Conservation (phyloP, 768 basidiomycete genomes). For the Hemileccinum impolitum region DNA sequence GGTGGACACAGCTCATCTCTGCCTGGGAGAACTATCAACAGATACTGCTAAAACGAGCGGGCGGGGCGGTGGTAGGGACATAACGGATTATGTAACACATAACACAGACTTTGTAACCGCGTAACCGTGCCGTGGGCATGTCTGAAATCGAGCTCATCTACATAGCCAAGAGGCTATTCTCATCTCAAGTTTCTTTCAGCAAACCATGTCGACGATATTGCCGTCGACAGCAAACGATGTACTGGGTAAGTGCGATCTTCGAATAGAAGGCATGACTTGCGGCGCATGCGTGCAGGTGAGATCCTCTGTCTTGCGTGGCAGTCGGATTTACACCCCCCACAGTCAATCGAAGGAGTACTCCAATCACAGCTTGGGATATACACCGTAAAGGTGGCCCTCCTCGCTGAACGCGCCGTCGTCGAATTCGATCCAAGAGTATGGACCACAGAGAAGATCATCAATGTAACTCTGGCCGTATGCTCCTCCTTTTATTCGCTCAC, state of each 20-base stretch:
- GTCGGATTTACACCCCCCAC: neutral
- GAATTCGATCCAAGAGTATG: slow-evolving; percentile 86
- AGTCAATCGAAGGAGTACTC: slow-evolving; percentile 86
- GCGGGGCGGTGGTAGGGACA: neutral
- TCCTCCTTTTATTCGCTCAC: slow-evolving; percentile 3
- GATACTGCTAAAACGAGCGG: slow-evolving; percentile 50
- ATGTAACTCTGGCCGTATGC: slow-evolving; percentile 35
- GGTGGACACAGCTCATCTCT: slow-evolving; percentile 56
- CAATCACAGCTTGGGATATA: slow-evolving; percentile 83
- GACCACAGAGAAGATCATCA: slow-evolving; percentile 75
- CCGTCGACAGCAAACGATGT: slow-evolving; percentile 16
- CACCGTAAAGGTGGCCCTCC: slow-evolving; percentile 91
- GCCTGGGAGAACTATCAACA: slow-evolving; percentile 85
- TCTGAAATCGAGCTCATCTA: slow-evolving; percentile 10
- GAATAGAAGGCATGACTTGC: slow-evolving; percentile 90
- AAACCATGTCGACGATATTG: slow-evolving; percentile 2
- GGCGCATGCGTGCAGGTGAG: slow-evolving; percentile 84
- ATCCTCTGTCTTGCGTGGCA: neutral
- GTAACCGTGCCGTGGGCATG: neutral
- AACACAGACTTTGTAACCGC: neutral
- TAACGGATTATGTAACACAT: slow-evolving; percentile 11
- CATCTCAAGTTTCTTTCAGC: slow-evolving; percentile 2
- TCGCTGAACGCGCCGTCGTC: slow-evolving; percentile 89
- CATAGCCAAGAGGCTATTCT: neutral
- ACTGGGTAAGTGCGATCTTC: slow-evolving; percentile 65